These are phyloP conservation scores for Teunomyces gatunensis DNA, from an alignment of 805 yeast genomes.

Conservation along the genomic window DNA sequence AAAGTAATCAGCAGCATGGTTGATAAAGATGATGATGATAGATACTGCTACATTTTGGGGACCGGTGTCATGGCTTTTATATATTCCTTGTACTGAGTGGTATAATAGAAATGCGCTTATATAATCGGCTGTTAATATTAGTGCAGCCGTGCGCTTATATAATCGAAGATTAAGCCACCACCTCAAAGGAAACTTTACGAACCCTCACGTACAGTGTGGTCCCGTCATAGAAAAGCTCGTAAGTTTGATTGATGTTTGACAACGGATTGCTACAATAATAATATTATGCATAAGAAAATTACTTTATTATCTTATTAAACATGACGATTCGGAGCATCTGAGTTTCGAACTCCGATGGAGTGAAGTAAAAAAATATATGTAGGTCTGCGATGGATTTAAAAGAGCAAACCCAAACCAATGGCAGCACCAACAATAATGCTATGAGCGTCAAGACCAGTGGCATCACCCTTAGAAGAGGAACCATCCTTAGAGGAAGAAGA, in stretches of 20 bases:
- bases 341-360: background rate
- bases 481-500: conserved; percentile 2
- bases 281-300: background rate
- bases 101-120: background rate
- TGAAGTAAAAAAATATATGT: background rate
- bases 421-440: conserved; percentile 6
- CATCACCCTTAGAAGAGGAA: conserved; percentile 2
- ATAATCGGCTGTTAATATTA: background rate
- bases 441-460: conserved; percentile 4
- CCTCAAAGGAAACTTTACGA: too few species aligned
- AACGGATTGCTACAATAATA: too few species aligned
- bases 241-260: too few species aligned
- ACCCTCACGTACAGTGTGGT: too few species aligned
- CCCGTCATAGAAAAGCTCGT: too few species aligned
- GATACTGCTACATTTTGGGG: too few species aligned
- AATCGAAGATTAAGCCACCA: too few species aligned
- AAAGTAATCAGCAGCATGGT: background rate
- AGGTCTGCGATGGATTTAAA: conserved; percentile 3
- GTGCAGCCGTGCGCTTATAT: background rate
- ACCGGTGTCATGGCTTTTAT: too few species aligned
- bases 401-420: conserved; percentile 11
- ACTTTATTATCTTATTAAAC: background rate
- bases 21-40: background rate
- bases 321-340: background rate
- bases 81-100: background rate